Percentiles rank a stretch among this genome's conserved stretches.
phyloP scores from a whole-genome alignment of 139 green algal genomes.

The Yamagishiella unicocca region DNA sequence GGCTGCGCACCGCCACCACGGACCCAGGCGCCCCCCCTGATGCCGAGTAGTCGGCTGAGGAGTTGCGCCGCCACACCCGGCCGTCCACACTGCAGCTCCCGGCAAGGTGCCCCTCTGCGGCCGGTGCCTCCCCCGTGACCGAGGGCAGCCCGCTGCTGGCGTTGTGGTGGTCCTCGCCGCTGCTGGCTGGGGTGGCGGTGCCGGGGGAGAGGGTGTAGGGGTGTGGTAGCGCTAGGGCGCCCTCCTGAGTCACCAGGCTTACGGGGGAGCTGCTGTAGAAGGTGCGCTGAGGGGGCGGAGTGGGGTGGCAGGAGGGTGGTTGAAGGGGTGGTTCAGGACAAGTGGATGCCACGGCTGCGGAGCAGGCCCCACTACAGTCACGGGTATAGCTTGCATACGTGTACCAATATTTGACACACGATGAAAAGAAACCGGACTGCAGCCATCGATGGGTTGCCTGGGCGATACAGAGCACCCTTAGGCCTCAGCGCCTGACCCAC shows the following conservation, averaged over 20 bases:
- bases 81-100: neutral
- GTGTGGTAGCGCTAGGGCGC: neutral
- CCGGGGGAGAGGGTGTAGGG: neutral
- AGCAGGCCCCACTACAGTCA: too few species aligned
- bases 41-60: too few species aligned
- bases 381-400: neutral
- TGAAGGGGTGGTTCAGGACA: too few species aligned
- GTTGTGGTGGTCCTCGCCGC: neutral
- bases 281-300: neutral
- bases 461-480: too few species aligned
- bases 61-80: too few species aligned
- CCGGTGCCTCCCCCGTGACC: neutral
- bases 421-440: neutral
- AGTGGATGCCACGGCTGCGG: too few species aligned
- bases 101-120: too few species aligned
- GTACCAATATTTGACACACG: neutral
- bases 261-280: neutral
- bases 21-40: neutral
- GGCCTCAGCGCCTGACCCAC: too few species aligned
- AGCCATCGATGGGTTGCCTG: too few species aligned
- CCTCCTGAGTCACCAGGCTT: neutral
- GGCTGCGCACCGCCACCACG: neutral
- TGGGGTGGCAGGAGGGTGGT: neutral
- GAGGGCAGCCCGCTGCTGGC: too few species aligned
- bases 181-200: neutral